Base-by-base conservation (phyloP, 345 rosid genomes). In the Acer yangbiense region DNA sequence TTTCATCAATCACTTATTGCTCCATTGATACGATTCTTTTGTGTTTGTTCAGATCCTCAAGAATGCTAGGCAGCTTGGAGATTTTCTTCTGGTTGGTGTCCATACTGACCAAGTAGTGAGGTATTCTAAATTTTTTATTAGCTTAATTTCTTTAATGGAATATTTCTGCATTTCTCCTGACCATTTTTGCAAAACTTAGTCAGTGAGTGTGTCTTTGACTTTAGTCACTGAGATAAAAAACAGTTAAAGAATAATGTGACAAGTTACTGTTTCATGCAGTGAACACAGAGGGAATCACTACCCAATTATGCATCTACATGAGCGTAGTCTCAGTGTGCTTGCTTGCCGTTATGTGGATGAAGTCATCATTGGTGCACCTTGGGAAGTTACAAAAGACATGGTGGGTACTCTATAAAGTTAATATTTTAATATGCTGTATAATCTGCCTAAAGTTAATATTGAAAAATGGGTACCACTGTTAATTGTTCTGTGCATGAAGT, bases 281-380 rank as follows among this genome's bases (percentile, higher is more conserved):
- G 97, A 88, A 81, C 88, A 88, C 74, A 87, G 96, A 79, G 98
- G 98, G 66, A 80, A 77, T 48, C 83, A 82, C 79, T 86, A 85
- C 75, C 99, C 97, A 62, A 89, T 95, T 76, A 93, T 95, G 99
- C 88, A 92, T 86, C 90, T 95, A 54, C 97, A 93, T 81, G 99
- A 95, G 77, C 92, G 99, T 61, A 88, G 93, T 65, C 90, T 95
- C 69, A 92, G 98, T 67, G 98, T 93, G 68, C 80, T 95, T 81
- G 98, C 95, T 65, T 95, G 97, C 74, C 96, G 96, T 72, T 95
- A 92, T 83, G 99, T 95, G 76, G 99, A 95, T 85, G 99, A 95
- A 86, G 93, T 95, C 79, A 93, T 95, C 80, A 95, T 95, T 63
- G 99, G 99, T 74, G 97, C 99, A 65, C 99, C 99, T 69, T 93